phyloP scores from a whole-genome alignment of 208 protist genomes.

The Tritrichomonas musculus region DNA sequence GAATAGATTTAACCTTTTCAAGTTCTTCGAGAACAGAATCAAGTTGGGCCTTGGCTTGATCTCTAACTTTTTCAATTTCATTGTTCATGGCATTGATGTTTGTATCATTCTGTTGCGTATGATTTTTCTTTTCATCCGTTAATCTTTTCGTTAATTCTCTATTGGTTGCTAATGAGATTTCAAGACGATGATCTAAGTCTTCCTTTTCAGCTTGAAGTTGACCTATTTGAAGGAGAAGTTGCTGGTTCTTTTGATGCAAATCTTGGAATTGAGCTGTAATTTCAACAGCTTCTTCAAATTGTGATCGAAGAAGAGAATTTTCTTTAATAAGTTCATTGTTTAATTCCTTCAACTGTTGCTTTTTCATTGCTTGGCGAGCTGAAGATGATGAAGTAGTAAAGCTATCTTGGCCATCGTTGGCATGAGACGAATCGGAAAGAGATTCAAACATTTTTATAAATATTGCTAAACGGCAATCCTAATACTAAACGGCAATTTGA shows the following conservation, averaged over 20 bases:
- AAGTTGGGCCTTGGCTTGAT: not conserved
- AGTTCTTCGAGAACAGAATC: not conserved
- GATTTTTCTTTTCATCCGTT: not conserved
- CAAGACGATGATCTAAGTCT: not conserved
- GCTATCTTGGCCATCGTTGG: too few relatives aligned
- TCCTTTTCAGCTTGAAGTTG: not conserved
- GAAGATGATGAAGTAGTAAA: too few relatives aligned
- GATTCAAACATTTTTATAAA: too few relatives aligned
- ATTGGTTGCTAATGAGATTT: not conserved
- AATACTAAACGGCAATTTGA: too few relatives aligned
- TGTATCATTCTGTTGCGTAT: not conserved
- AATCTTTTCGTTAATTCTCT: not conserved
- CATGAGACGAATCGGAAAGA: too few relatives aligned
- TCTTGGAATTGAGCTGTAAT: not conserved
- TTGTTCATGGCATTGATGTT: not conserved
- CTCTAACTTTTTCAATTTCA: not conserved
- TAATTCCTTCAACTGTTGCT: not conserved
- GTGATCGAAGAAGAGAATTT: not conserved
- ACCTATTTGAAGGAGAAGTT: not conserved
- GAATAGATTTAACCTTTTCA: not conserved
- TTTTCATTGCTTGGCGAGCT: too few relatives aligned
- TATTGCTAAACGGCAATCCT: too few relatives aligned
- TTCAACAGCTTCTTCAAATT: not conserved
- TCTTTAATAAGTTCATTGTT: not conserved
- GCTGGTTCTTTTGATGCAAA: not conserved